Base-by-base conservation (phyloP, 169 alveolate species). In the Eimeria zaria region DNA sequence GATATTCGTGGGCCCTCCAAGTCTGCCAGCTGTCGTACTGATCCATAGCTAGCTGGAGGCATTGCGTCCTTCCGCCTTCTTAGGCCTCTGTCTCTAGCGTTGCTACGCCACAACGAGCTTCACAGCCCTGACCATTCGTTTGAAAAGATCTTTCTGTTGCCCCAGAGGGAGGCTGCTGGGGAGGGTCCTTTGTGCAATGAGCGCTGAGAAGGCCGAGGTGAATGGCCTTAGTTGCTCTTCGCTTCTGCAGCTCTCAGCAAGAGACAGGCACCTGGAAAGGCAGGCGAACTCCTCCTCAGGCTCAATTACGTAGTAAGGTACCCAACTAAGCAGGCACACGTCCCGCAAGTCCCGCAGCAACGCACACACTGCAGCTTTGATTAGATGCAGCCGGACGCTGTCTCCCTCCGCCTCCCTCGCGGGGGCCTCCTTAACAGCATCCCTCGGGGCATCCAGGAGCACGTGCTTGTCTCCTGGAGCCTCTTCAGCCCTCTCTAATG, bases 111-210 rank as follows among this genome's bases (percentile, higher is more conserved):
- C 89, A 20, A 80, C 89, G 44, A 80, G 89, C 46, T 48, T 80
- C 6, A 53, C 89, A 14, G 64, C 67, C 41, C 67, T 33, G 11
- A 80, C 69, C 89, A 48, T 80, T 3, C 51, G 89, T n/a, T 80
- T 33, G 46, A 80, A n/a, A 0, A 80, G 69, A 20, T 80, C 89
- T 30, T 80, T 80, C 20, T 80, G 89, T 41, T 80, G 89, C 97
- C 58, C 93, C 87, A 76, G 91, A 39, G 96, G 89, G 46, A 74
- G 81, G 53, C 76, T 76, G 84, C 91, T 76, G 20, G 91, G 91
- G 48, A 91, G 90, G 16, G 53, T 76, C 89, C 36, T 76, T 39
- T 69, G 71, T 14, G 89, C 89, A 3, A 89, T 71, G 18, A 89
- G 74, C 7, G 81, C 36, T 6, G 95, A 71, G 36, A 73, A 89